These are phyloP conservation scores for Citrus unshiu DNA, from an alignment of 345 rosid genomes.

Conservation along the genomic window DNA sequence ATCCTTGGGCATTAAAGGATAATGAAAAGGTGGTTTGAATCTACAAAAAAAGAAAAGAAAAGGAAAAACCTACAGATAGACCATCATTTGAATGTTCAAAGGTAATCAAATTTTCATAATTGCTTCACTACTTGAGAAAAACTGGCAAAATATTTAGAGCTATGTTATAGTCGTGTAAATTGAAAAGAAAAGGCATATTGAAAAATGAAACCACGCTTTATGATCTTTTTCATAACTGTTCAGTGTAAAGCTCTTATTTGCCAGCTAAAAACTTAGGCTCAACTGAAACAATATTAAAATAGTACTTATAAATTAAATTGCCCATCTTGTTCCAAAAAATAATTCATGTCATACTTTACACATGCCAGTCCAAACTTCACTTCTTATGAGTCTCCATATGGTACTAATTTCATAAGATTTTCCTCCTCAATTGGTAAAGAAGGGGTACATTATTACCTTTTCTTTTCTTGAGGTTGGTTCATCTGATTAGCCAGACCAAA, in stretches of 20 bases:
- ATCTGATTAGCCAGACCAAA: slow-evolving; percentile 20
- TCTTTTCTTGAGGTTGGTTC: slow-evolving; percentile 30
- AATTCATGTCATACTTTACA: background rate
- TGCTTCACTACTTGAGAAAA: background rate
- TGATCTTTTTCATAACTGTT: background rate
- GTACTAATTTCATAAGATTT: background rate
- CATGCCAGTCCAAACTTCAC: background rate
- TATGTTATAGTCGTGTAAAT: background rate
- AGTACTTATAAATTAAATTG: background rate
- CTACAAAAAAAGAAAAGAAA: background rate
- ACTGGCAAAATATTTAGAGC: background rate
- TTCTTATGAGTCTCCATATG: background rate
- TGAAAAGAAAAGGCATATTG: background rate
- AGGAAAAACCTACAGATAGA: too few relatives aligned
- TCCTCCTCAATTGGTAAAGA: background rate
- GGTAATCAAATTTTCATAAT: background rate
- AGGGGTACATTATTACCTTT: slow-evolving; percentile 36
- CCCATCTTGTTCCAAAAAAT: background rate
- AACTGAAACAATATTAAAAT: background rate
- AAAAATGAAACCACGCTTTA: background rate
- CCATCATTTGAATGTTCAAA: background rate
- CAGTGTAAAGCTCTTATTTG: background rate
- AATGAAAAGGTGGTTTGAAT: background rate
- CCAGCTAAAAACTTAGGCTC: background rate
- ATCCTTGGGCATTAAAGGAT: background rate